Evolutionary conservation across 208 protist genomes (phyloP).

Genomic region (Kentomonas sorsogonicus): DNA sequence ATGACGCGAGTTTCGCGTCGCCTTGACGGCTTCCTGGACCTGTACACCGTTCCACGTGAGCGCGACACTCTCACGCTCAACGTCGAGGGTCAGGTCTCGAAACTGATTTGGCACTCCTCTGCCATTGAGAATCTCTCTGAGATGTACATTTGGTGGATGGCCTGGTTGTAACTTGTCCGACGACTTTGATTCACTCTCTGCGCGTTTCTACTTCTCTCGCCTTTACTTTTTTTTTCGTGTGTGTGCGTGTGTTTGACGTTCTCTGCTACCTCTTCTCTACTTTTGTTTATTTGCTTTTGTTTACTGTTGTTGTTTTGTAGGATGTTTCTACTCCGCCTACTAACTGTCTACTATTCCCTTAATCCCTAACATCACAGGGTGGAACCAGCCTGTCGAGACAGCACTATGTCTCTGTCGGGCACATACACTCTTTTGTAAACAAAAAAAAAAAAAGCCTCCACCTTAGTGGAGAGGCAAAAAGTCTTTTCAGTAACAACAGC

Average conservation of each 20-base stretch:
- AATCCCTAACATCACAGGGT: no score
- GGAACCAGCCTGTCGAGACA: no score
- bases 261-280: no score
- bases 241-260: no score
- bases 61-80: conserved; percentile 74
- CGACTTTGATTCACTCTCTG: not conserved
- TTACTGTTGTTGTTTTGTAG: not conserved
- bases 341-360: no score
- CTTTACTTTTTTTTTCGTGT: not conserved
- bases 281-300: not conserved
- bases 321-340: no score
- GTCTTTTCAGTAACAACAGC: not conserved
- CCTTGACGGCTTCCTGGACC: conserved; percentile 77
- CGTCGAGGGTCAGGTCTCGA: conserved; percentile 90
- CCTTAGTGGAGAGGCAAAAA: no score
- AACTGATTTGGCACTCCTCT: conserved; percentile 91
- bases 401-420: no score
- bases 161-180: conserved; percentile 68
- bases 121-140: conserved; percentile 85
- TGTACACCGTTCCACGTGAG: conserved; percentile 51
- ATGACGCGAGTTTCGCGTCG: conserved; percentile 70
- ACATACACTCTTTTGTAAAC: not conserved
- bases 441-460: not conserved
- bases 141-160: conserved; percentile 97
- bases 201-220: not conserved